Conservation (phyloP, 495 filamentous ascomycete genomes). For the Neurospora terricola region DNA sequence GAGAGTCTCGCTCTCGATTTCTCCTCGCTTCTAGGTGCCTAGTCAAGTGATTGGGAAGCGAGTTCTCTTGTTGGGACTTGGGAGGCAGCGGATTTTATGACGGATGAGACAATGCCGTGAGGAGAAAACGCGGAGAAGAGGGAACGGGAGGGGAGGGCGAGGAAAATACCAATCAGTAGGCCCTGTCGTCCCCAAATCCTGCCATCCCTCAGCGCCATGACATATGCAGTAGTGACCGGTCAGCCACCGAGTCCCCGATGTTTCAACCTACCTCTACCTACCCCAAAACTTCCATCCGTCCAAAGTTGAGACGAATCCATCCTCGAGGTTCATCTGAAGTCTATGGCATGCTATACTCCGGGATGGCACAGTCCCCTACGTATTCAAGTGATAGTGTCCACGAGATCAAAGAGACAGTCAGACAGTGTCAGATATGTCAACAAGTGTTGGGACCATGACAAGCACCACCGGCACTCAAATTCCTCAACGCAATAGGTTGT, state of each 20-base stretch:
- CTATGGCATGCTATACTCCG: neutral
- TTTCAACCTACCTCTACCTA: neutral
- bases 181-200: neutral
- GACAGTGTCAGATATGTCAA: neutral
- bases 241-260: neutral
- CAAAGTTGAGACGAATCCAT: neutral
- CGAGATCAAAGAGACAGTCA: neutral
- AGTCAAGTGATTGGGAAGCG: neutral
- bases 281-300: neutral
- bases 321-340: neutral
- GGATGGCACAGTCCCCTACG: neutral
- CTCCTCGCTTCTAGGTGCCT: neutral
- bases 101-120: neutral
- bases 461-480: neutral
- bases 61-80: neutral
- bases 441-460: neutral
- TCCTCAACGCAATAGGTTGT: neutral
- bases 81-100: neutral
- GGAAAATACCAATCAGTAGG: neutral
- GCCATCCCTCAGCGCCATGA: neutral
- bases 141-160: neutral
- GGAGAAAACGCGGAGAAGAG: neutral
- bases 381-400: neutral
- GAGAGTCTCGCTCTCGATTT: neutral
- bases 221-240: neutral